Conservation (phyloP, 2,329 filamentous ascomycete genomes). For the Colletotrichum horii region DNA sequence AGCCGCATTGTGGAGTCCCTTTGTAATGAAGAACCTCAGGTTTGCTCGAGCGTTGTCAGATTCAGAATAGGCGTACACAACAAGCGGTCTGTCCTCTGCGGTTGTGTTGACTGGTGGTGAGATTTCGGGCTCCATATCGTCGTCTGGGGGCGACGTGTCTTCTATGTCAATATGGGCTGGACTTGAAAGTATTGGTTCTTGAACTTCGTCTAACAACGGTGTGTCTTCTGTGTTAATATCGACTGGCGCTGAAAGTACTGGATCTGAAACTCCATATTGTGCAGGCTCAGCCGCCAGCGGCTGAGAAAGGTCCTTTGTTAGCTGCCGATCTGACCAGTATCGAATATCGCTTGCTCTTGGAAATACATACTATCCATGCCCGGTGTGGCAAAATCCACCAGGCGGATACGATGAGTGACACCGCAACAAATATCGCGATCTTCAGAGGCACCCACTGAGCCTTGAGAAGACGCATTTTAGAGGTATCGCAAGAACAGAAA, state of each 20-base stretch:
- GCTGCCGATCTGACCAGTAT: not conserved
- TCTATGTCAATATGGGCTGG: not conserved
- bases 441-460: not conserved
- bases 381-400: not conserved
- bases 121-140: not conserved
- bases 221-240: not conserved
- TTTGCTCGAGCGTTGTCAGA: slow-evolving; percentile 33
- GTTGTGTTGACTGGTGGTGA: not conserved
- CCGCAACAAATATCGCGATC: not conserved
- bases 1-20: slow-evolving; percentile 38
- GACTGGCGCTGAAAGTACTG: not conserved
- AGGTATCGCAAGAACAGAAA: not conserved
- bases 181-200: not conserved
- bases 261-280: not conserved
- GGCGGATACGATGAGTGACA: not conserved
- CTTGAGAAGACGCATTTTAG: not conserved
- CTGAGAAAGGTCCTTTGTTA: not conserved
- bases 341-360: not conserved
- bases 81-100: not conserved
- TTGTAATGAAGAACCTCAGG: slow-evolving; percentile 37
- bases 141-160: not conserved
- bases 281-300: not conserved
- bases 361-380: not conserved
- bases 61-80: not conserved
- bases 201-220: not conserved